Percentiles rank a stretch among this genome's conserved stretches.
Evolutionary conservation across 2,329 filamentous ascomycete species (phyloP).

Genomic region (Truncatella angustata): DNA sequence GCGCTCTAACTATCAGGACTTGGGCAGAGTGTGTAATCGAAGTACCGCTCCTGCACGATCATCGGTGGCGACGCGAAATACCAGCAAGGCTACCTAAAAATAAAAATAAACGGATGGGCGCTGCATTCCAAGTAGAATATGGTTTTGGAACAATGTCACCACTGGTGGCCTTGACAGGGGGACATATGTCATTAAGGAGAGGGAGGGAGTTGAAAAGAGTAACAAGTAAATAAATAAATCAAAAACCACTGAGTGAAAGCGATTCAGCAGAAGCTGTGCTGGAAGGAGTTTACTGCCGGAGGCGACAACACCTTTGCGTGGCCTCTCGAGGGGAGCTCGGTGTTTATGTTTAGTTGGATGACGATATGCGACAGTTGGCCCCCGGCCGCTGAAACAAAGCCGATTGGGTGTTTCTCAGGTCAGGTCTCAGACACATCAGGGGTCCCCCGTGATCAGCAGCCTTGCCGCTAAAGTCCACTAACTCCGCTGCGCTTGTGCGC

Average conservation of each 20-base stretch:
- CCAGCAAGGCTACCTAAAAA: too few species aligned
- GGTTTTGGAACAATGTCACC: too few species aligned
- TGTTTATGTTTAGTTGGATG: not conserved
- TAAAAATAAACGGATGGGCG: too few species aligned
- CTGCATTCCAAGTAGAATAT: too few species aligned
- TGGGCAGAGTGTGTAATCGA: too few species aligned
- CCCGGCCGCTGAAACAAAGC: constrained; percentile 7
- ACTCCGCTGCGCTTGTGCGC: constrained; percentile 15
- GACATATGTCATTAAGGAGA: not conserved
- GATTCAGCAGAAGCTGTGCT: not conserved
- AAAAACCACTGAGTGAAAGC: not conserved
- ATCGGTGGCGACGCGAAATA: too few species aligned
- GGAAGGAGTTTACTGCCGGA: not conserved
- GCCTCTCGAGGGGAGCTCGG: not conserved
- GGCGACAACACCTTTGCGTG: constrained; percentile 6
- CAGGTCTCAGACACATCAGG: too few species aligned
- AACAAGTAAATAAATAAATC: not conserved
- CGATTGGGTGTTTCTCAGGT: not conserved
- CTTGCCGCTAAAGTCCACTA: constrained; percentile 16
- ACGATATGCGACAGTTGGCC: constrained; percentile 3
- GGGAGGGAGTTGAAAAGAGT: not conserved
- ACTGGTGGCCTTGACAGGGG: too few species aligned
- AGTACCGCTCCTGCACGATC: too few species aligned
- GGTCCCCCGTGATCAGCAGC: not conserved
- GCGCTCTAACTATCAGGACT: too few species aligned